These are phyloP conservation scores for Effrenium voratum DNA, from an alignment of 73 alveolate species.

Conservation along the genomic window DNA sequence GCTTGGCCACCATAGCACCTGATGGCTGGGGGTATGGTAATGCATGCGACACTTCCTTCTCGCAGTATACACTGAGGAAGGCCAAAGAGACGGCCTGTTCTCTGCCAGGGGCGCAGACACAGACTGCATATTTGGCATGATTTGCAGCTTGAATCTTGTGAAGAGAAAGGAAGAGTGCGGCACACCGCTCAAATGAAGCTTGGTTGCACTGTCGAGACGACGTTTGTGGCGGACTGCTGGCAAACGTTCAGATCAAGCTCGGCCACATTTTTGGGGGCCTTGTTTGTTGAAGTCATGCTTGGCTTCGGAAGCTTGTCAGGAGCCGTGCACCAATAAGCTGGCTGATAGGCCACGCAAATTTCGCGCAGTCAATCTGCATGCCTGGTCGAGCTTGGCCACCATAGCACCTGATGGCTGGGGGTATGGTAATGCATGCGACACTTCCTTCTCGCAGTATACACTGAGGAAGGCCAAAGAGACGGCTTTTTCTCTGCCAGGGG, in stretches of 20 bases:
- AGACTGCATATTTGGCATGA: neutral
- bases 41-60: constrained; percentile 46
- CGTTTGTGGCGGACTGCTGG: too few relatives aligned
- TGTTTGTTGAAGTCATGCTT: too few relatives aligned
- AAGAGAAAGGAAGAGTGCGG: neutral
- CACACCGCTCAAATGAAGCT: too few relatives aligned
- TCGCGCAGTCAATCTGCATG: neutral
- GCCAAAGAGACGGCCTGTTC: neutral
- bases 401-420: constrained; percentile 4
- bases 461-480: neutral
- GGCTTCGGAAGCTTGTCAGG: too few relatives aligned
- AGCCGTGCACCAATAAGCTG: neutral
- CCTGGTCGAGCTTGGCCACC: constrained; percentile 43
- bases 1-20: constrained; percentile 73
- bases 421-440: constrained; percentile 22
- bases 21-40: constrained; percentile 93
- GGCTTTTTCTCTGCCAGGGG: neutral
- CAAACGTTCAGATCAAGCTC: too few relatives aligned
- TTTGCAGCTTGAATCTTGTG: neutral
- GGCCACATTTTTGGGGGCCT: too few relatives aligned
- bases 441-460: neutral
- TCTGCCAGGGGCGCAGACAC: neutral
- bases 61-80: neutral
- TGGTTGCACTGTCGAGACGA: too few relatives aligned
- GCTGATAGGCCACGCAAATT: neutral